Evolutionary conservation across 345 rosid genomes (phyloP).

Genomic region (Alliaria petiolata): DNA sequence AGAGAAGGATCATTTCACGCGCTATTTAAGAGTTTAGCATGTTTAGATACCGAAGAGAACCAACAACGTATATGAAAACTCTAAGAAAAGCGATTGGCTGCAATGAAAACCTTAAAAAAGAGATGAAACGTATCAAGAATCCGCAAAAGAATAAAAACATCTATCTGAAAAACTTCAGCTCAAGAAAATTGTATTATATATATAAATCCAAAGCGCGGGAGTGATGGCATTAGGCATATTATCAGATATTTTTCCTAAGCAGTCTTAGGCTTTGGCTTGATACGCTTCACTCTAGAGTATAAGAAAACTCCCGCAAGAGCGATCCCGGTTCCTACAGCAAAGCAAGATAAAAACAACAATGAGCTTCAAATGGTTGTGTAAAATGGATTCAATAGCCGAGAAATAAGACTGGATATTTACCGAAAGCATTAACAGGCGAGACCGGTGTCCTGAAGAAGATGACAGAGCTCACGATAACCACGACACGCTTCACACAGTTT

Average conservation of each 20-base stretch:
- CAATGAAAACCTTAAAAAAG: background rate
- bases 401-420: constrained; percentile 36
- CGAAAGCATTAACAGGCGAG: constrained; percentile 71
- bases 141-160: constrained; percentile 24
- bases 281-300: constrained; percentile 92
- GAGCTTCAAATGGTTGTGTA: constrained; percentile 8
- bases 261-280: constrained; percentile 80
- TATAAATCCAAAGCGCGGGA: background rate
- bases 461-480: constrained; percentile 98
- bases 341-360: constrained; percentile 10
- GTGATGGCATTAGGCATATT: constrained; percentile 9
- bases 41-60: background rate
- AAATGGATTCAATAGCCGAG: background rate
- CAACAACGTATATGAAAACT: background rate
- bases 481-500: constrained; percentile 98
- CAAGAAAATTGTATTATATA: constrained; percentile 2
- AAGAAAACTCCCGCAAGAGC: constrained; percentile 94
- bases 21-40: background rate
- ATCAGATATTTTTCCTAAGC: constrained; percentile 38
- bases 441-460: constrained; percentile 86
- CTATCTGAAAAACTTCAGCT: constrained; percentile 19
- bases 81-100: background rate
- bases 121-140: constrained; percentile 9
- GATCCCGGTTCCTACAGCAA: constrained; percentile 75
- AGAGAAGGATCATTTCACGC: too few relatives aligned